phyloP scores from a whole-genome alignment of 163 green algal species.

The Prototheca wickerhamii region DNA sequence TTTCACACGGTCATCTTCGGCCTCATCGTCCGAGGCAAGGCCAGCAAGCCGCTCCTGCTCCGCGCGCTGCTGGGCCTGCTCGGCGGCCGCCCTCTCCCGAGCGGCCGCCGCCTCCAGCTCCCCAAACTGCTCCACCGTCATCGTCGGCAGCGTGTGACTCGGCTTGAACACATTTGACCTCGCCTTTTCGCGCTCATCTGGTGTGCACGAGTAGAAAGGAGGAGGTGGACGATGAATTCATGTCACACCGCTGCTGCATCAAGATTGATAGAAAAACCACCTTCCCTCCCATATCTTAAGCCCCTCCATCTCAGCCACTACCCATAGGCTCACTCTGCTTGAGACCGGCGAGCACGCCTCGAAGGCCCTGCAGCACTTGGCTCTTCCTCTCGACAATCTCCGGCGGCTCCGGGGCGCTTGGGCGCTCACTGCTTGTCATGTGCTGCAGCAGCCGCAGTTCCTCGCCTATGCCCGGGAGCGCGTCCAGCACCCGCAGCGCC shows the following conservation, averaged over 20 bases:
- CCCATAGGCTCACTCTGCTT: background rate
- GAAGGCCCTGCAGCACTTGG: background rate
- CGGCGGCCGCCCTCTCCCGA: slow-evolving; percentile 12
- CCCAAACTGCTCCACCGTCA: slow-evolving; percentile 43
- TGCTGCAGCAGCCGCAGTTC: no score
- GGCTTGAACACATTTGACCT: slow-evolving; percentile 62
- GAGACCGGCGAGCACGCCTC: background rate
- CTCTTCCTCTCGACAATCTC: background rate
- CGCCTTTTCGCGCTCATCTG: slow-evolving; percentile 14
- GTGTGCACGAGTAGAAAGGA: background rate
- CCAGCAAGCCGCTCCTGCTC: slow-evolving; percentile 17
- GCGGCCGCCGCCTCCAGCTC: background rate
- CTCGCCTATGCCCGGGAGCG: no score
- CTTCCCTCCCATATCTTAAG: no score
- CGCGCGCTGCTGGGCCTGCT: slow-evolving; percentile 3
- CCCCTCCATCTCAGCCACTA: background rate
- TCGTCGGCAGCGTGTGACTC: slow-evolving; percentile 60
- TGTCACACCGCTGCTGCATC: no score
- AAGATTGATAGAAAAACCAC: no score
- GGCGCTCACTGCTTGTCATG: no score
- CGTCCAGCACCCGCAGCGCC: no score
- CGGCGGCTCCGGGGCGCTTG: no score
- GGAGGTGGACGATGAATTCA: background rate
- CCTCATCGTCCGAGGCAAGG: slow-evolving; percentile 31
- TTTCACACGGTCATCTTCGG: slow-evolving; percentile 39